Base-by-base conservation (phyloP, 1,284 basidiomycete genomes). In the Naganishia cerealis region DNA sequence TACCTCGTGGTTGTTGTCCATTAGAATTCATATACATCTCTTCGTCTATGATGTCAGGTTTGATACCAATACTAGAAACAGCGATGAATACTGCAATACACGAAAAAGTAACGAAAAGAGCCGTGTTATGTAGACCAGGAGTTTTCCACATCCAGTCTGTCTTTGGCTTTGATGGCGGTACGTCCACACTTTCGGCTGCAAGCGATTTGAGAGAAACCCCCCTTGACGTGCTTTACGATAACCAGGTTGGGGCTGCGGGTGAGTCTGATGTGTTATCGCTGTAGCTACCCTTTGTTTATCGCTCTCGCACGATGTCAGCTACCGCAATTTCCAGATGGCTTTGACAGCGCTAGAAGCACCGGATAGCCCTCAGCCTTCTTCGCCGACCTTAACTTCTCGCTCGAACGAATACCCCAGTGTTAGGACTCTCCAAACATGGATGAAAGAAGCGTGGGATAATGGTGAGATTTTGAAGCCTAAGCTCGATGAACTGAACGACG, bases 291-390 rank as follows among this genome's bases (percentile, higher is more conserved):
- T 6, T 33, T 33, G 29, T 24, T 50, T 13, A 50, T 58, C 33
- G 21, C 9, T 52, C 15, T 42, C 9, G 43, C 42, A 57, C 66
- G 62, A 50, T 46, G 67, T 13, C 70, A 91, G 90, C n/a, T 93
- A 94, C 76, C 87, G 91, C 39, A 94, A 93, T 76, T 92, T 89
- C 73, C 73, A 91, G 67, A 94, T 94, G 89, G 83, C 84, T 4
- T 91, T 91, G 71, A 83, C 89, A 0, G 84, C 87, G 6, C 83
- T 94, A 18, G 85, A 90, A 81, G 83, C 83, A 54, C 56, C 72
- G 8, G 33, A 78, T 66, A 57, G 61, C 12, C 21, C 66, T 3
- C 54, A 75, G 1, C 78, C 77, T 66, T 55, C 72, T 26, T 50
- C 43, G n/a, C 21, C n/a, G 3, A n/a, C 43, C 3, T 39, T 21